Evolutionary conservation across 176 grass and related monocot species (phyloP).

Genomic region (Carex pumila): DNA sequence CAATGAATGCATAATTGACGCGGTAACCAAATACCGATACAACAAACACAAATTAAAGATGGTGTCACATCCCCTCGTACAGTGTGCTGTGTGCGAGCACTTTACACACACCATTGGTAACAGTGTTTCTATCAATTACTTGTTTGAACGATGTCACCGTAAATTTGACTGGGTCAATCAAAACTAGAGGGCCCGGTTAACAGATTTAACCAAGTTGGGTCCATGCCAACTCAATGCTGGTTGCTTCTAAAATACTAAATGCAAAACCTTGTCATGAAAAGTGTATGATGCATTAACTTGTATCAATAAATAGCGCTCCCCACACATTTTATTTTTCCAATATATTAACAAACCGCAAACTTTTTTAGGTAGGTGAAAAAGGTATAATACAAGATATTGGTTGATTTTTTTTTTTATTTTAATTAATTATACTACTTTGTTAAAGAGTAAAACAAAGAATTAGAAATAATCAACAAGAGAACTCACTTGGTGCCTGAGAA

Average conservation of each 20-base stretch:
- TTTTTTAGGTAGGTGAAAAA: neutral
- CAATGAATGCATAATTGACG: constrained; percentile 6
- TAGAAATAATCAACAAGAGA: neutral
- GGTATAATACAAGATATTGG: neutral
- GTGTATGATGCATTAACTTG: neutral
- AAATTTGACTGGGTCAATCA: neutral
- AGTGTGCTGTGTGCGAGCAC: neutral
- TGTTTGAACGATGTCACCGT: neutral
- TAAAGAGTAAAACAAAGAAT: neutral
- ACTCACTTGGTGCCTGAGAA: constrained; percentile 6
- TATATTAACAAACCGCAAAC: neutral
- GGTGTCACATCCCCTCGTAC: neutral
- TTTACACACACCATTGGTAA: neutral
- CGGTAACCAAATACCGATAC: neutral
- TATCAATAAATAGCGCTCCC: neutral
- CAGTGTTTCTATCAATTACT: neutral
- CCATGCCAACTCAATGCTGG: neutral
- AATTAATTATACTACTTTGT: neutral
- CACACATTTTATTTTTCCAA: neutral
- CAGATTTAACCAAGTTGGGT: neutral
- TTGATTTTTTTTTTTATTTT: neutral
- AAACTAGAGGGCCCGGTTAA: neutral
- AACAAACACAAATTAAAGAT: neutral
- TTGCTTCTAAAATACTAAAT: neutral
- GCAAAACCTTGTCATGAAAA: neutral